Evolutionary conservation across 2,329 filamentous ascomycete genomes (phyloP).

Genomic region (Sphaerulina vaccinii): DNA sequence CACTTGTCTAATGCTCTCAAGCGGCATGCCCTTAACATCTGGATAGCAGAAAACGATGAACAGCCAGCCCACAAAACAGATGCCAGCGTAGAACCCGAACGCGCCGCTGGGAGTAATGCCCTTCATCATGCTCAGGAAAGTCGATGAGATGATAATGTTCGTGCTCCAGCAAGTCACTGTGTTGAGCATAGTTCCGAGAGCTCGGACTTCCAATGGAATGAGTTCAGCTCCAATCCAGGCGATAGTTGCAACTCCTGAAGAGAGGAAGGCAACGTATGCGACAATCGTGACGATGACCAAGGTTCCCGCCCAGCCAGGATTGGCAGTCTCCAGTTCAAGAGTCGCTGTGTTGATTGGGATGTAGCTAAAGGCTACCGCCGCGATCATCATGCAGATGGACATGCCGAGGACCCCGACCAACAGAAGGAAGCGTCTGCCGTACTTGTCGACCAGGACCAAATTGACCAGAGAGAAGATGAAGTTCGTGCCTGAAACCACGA

Average conservation of each 20-base stretch:
- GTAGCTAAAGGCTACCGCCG: constrained; percentile 48
- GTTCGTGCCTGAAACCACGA: constrained; percentile 48
- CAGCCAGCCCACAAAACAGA: constrained; percentile 50
- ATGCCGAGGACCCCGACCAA: constrained; percentile 48
- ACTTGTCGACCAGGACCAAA: constrained; percentile 47
- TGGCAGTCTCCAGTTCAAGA: constrained; percentile 40
- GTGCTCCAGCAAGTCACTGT: constrained; percentile 47
- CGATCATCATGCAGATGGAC: constrained; percentile 44
- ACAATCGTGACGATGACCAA: constrained; percentile 48
- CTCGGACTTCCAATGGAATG: constrained; percentile 50
- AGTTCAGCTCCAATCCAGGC: constrained; percentile 51
- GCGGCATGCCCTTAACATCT: constrained; percentile 55
- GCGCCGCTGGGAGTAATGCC: constrained; percentile 51
- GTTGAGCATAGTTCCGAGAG: constrained; percentile 50
- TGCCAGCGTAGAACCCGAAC: constrained; percentile 54
- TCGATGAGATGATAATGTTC: constrained; percentile 53
- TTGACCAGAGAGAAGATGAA: constrained; percentile 54
- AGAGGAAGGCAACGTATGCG: constrained; percentile 47
- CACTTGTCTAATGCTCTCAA: constrained; percentile 55
- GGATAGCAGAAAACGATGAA: constrained; percentile 54
- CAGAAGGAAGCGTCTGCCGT: constrained; percentile 48
- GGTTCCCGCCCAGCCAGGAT: constrained; percentile 39
- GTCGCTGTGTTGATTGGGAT: constrained; percentile 48
- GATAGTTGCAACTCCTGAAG: constrained; percentile 48
- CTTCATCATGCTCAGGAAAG: constrained; percentile 53